Evolutionary conservation across 2,329 filamentous ascomycete species (phyloP).

Genomic region (Chaetomium globosum): DNA sequence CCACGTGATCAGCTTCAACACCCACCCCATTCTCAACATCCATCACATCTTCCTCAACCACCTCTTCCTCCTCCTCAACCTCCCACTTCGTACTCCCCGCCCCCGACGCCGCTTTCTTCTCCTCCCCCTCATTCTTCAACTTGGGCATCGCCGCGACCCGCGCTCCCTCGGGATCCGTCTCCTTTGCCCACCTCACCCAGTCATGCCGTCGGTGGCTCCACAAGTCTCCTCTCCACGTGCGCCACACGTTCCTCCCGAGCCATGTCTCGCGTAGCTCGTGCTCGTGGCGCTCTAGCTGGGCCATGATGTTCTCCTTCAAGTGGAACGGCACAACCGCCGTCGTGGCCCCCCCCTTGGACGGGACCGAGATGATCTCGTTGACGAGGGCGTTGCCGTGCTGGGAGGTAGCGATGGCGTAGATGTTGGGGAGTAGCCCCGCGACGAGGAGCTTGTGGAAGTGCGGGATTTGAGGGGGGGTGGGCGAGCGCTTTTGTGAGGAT

Average conservation of each 20-base stretch:
- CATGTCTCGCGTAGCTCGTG: conserved; percentile 55
- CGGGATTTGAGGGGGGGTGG: conserved; percentile 51
- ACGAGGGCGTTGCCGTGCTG: conserved; percentile 57
- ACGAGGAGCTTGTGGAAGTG: conserved; percentile 60
- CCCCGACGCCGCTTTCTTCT: conserved; percentile 16
- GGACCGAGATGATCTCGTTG: conserved; percentile 53
- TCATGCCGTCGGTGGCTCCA: conserved; percentile 57
- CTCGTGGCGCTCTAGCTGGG: conserved; percentile 53
- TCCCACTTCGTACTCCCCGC: background rate
- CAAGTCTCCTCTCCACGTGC: conserved; percentile 60
- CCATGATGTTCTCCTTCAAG: conserved; percentile 59
- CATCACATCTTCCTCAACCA: background rate
- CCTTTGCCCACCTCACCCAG: conserved; percentile 62
- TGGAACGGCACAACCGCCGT: conserved; percentile 58
- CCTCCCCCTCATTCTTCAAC: conserved; percentile 17
- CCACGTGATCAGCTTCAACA: background rate
- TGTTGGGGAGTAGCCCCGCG: conserved; percentile 50
- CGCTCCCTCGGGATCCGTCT: conserved; percentile 47
- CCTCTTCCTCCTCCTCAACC: conserved; percentile 9
- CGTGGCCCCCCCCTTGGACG: conserved; percentile 49
- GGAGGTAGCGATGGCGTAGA: conserved; percentile 52
- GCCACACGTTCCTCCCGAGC: conserved; percentile 60
- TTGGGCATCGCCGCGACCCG: conserved; percentile 44
- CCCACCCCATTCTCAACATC: background rate
- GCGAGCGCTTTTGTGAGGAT: conserved; percentile 56